Evolutionary conservation across 352 stramenopile genomes (phyloP), one percentile per base, ranked within the genome.

Genomic region (Globisporangium polare): DNA sequence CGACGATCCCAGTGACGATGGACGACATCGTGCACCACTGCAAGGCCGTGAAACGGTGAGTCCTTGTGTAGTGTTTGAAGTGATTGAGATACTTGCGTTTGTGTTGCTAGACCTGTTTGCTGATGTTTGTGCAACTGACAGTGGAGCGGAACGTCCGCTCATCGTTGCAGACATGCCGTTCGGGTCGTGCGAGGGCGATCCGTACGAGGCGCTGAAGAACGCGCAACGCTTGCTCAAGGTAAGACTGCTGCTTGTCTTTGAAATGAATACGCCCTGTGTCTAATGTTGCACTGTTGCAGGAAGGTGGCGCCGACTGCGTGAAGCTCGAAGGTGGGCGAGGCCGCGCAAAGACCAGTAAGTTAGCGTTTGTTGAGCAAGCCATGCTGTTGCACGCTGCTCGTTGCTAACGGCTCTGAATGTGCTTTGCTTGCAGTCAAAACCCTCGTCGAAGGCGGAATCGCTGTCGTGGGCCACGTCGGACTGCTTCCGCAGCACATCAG

Each of bases 21-120:
- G 96, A 99, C 49, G 89, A 99, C 61, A 99, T 99, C 80, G 94
- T 99, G 47, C 90, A 99, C 74, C 97, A 99, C 79, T 99, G 96
- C 58, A 77, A 92, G 66, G 93, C 96, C 5, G 97, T 99, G 20
- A 95, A 96, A 65, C 81, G 95, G 74, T 94, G 61, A n/a, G 76
- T 72, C n/a, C 12, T 13, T 54, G 27, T n/a, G 6, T 43, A 13
- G 1, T 43, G 12, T 2, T 12, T 46, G 15, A 46, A 20, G 41
- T 12, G 41, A 46, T 46, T 7, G 5, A 46, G 5, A 46, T 22
- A 5, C 41, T 3, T 46, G 29, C 17, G 0, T 49, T 4, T 61
- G 42, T 20, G 17, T 17, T 39, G 41, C 3, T 53, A 3, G 3
- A 31, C 6, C 6, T 52, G 22, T 33, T 18, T 31, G 46, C 46